A percentile compares a stretch with the other conserved stretches of the same genome.
Evolutionary conservation across 768 basidiomycete genomes (phyloP).

Genomic region (Coprinopsis strossmayeri): DNA sequence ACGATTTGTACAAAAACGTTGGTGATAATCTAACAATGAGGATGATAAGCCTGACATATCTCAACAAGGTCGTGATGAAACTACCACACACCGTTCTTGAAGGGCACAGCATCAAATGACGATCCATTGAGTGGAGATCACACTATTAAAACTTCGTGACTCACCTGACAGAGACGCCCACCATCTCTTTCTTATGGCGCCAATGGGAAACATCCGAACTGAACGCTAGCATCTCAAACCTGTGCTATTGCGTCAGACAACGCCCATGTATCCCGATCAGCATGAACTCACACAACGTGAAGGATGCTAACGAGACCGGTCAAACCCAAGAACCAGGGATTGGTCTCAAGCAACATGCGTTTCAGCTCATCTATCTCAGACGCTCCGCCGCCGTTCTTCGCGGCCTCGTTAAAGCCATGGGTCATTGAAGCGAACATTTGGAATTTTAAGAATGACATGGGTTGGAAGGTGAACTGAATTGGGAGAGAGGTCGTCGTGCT

Average conservation of each 20-base stretch:
- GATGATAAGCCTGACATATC: conserved; percentile 5
- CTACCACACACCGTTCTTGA: conserved; percentile 46
- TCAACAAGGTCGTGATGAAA: conserved; percentile 5
- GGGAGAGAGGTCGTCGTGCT: conserved; percentile 73
- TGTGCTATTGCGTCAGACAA: too few species aligned
- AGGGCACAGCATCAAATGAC: conserved; percentile 9
- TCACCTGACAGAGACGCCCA: conserved; percentile 89
- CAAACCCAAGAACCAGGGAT: conserved; percentile 80
- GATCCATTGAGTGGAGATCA: neutral
- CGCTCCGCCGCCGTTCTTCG: conserved; percentile 62
- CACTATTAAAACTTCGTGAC: conserved; percentile 16
- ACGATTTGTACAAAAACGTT: conserved; percentile 93
- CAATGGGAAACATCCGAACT: conserved; percentile 93
- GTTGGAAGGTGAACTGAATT: conserved; percentile 75
- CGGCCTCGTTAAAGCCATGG: conserved; percentile 80
- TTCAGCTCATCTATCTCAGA: conserved; percentile 94
- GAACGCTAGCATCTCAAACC: conserved; percentile 96
- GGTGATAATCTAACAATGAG: conserved; percentile 54
- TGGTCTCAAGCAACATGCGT: conserved; percentile 84
- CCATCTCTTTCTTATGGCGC: conserved; percentile 90
- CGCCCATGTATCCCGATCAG: too few species aligned
- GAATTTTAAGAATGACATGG: conserved; percentile 84
- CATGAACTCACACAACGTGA: conserved; percentile 82
- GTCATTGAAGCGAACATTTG: conserved; percentile 82
- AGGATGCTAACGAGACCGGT: conserved; percentile 83